phyloP scores from a whole-genome alignment of 768 basidiomycete species.

The Phlebiopsis flavidoalba region DNA sequence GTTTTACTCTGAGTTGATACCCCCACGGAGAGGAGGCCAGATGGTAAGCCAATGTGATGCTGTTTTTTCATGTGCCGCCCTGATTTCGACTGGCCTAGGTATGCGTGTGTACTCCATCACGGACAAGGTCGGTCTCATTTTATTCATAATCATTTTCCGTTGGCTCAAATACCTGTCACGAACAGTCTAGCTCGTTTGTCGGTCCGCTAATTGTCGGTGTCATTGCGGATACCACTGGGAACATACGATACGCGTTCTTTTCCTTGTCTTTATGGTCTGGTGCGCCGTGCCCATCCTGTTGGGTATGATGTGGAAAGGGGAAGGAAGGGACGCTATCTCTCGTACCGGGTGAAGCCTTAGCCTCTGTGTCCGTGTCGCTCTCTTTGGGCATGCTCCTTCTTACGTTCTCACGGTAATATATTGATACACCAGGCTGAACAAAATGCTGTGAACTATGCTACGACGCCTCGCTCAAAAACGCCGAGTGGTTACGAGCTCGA shows the following conservation, averaged over 20 bases:
- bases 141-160: background rate
- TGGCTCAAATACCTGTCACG: background rate
- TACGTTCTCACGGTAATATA: no score
- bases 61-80: no score
- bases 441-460: no score
- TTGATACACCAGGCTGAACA: no score
- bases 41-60: constrained; percentile 47
- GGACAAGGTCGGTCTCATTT: constrained; percentile 55
- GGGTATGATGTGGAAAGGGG: constrained; percentile 71
- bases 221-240: constrained; percentile 84
- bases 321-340: constrained; percentile 38
- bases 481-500: no score
- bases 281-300: constrained; percentile 71
- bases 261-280: constrained; percentile 80
- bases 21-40: constrained; percentile 86
- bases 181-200: constrained; percentile 84
- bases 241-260: constrained; percentile 91
- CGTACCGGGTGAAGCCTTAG: constrained; percentile 20
- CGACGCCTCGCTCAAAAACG: no score
- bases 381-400: no score
- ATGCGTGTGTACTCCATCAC: constrained; percentile 61
- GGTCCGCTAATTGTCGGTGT: constrained; percentile 87
- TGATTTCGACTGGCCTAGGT: constrained; percentile 47
- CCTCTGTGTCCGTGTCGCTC: background rate
- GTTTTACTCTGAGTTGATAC: constrained; percentile 80